A percentile compares a stretch with the other conserved stretches of the same genome.
Evolutionary conservation across 2,329 filamentous ascomycete genomes (phyloP).

Genomic region (Alternaria rosae): DNA sequence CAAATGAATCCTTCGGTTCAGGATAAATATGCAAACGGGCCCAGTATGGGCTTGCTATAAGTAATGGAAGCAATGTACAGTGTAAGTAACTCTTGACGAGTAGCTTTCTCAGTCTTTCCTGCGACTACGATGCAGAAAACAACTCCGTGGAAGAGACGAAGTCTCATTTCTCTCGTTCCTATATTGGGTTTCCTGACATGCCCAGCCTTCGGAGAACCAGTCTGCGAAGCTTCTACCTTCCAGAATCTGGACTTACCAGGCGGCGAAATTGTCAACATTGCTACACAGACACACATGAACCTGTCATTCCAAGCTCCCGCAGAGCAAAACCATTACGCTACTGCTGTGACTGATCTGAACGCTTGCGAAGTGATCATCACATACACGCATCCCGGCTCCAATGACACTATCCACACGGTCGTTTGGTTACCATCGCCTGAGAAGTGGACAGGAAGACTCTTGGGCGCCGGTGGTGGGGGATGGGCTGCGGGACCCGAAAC

Average conservation of each 20-base stretch:
- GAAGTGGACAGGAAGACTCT: slow-evolving; percentile 32
- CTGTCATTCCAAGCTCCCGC: slow-evolving; percentile 8
- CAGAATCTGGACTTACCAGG: slow-evolving; percentile 1
- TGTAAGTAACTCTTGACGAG: not conserved
- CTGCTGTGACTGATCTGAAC: slow-evolving; percentile 9
- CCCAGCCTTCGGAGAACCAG: not conserved
- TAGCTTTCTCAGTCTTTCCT: not conserved
- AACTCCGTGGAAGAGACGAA: not conserved
- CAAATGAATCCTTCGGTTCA: not conserved
- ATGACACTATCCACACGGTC: slow-evolving; percentile 26
- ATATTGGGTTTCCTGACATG: not conserved
- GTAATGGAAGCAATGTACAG: not conserved
- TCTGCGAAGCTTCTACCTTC: slow-evolving; percentile 9
- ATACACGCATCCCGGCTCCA: slow-evolving; percentile 33
- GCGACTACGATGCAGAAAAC: not conserved
- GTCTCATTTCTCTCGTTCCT: not conserved
- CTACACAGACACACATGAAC: slow-evolving; percentile 3
- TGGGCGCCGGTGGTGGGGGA: slow-evolving; percentile 32
- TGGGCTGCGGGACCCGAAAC: slow-evolving; percentile 23
- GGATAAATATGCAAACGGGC: not conserved
- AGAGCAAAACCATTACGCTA: slow-evolving; percentile 18
- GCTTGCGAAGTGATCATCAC: slow-evolving; percentile 50
- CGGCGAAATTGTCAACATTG: slow-evolving; percentile 6
- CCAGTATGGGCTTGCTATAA: not conserved
- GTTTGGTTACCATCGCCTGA: slow-evolving; percentile 27